Percentiles rank a stretch among this genome's conserved stretches.
These are phyloP conservation scores for Vigna reflexopilosa DNA, from an alignment of 306 rosid genomes.

Conservation along the genomic window DNA sequence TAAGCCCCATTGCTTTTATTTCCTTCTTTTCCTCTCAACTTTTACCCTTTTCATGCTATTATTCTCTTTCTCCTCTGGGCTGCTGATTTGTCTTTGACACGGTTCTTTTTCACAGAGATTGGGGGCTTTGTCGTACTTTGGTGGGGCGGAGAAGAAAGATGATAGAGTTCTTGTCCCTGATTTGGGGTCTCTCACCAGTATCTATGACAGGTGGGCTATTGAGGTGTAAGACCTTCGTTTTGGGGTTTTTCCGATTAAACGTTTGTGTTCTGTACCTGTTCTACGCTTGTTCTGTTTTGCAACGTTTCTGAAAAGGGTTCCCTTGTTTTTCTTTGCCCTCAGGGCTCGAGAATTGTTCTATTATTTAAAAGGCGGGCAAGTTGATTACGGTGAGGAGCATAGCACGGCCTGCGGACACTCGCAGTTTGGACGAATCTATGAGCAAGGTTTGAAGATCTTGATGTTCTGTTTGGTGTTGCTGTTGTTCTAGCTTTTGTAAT, in stretches of 20 bases:
- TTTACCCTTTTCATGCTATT: not conserved
- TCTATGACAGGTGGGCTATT: slow-evolving; percentile 76
- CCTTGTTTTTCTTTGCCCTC: slow-evolving; percentile 18
- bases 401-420: slow-evolving; percentile 90
- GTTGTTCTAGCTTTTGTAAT: not conserved
- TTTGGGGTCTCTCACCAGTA: slow-evolving; percentile 92
- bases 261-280: not conserved
- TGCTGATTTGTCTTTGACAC: not conserved
- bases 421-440: slow-evolving; percentile 79
- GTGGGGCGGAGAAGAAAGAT: slow-evolving; percentile 97
- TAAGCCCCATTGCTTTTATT: slow-evolving; percentile 24
- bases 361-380: slow-evolving; percentile 94
- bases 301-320: slow-evolving; percentile 14
- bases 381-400: slow-evolving; percentile 93
- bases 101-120: slow-evolving; percentile 58
- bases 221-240: not conserved
- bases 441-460: slow-evolving; percentile 64
- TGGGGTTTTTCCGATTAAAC: not conserved
- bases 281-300: not conserved
- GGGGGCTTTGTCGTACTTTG: slow-evolving; percentile 90
- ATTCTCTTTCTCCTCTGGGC: not conserved
- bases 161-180: slow-evolving; percentile 97
- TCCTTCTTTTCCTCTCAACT: not conserved
- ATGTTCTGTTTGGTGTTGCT: slow-evolving; percentile 33
- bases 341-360: slow-evolving; percentile 98